Percentiles rank a stretch among this genome's conserved stretches.
Evolutionary conservation across 2,329 filamentous ascomycete species (phyloP).

Genomic region (Acephala macrosclerotiorum): DNA sequence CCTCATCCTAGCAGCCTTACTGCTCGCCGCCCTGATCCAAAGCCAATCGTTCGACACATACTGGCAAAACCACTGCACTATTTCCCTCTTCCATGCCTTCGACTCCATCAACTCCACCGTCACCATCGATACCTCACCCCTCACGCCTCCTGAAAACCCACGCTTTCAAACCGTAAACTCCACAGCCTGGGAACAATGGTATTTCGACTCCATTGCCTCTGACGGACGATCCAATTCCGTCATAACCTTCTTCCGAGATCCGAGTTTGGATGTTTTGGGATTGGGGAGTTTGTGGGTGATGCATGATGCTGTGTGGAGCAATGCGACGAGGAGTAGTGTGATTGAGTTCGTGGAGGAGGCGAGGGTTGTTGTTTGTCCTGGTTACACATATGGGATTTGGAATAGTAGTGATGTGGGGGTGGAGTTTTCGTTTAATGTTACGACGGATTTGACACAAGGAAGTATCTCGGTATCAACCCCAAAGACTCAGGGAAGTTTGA

Average conservation of each 20-base stretch:
- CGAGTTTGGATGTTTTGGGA: not conserved
- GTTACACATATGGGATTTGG: not conserved
- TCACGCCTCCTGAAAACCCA: not conserved
- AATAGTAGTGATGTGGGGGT: not conserved
- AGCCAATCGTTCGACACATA: not conserved
- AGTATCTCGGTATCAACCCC: not conserved
- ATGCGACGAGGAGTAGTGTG: not conserved
- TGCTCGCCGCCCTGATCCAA: not conserved
- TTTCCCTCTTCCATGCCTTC: not conserved
- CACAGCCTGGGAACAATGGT: slow-evolving; percentile 12
- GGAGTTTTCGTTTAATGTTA: not conserved
- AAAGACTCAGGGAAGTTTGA: not conserved
- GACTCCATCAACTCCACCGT: not conserved
- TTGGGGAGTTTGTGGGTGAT: slow-evolving; percentile 1
- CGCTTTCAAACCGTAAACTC: not conserved
- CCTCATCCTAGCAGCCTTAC: not conserved
- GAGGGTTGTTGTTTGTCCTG: not conserved
- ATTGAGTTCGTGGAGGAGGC: not conserved
- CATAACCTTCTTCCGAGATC: slow-evolving; percentile 10
- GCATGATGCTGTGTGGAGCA: slow-evolving; percentile 3
- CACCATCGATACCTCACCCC: not conserved
- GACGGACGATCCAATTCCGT: not conserved
- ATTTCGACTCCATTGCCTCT: not conserved
- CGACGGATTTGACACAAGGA: not conserved
- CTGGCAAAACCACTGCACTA: not conserved